Percentiles rank a stretch among this genome's conserved stretches.
These are phyloP conservation scores for Tetradesmus lagerheimii DNA, from an alignment of 139 green algal species.

Conservation along the genomic window DNA sequence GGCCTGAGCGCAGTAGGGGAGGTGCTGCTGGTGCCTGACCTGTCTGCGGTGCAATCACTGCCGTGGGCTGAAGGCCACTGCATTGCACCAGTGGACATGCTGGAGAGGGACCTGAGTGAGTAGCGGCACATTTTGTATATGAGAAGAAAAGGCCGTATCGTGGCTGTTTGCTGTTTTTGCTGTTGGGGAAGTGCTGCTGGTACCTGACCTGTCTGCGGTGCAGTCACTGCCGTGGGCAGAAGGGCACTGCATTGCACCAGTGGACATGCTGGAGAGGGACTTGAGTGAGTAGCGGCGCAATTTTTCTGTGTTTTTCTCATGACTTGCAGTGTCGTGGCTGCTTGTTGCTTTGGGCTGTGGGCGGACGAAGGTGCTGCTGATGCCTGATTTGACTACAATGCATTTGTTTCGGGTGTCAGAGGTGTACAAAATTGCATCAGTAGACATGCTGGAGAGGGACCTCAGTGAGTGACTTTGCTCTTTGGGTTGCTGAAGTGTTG, in stretches of 20 bases:
- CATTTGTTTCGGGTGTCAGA: too few species aligned
- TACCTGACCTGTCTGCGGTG: conserved; percentile 21
- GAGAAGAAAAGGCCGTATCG: too few species aligned
- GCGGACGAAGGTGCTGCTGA: too few species aligned
- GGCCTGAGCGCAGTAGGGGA: conserved; percentile 7
- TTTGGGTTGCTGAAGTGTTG: too few species aligned
- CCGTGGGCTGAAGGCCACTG: background rate
- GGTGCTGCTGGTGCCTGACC: conserved; percentile 32
- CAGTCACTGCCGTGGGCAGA: background rate
- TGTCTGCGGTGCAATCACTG: background rate
- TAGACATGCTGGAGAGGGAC: conserved; percentile 26
- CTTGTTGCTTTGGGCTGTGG: too few species aligned
- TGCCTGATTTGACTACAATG: too few species aligned
- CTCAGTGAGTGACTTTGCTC: background rate
- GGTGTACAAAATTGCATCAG: conserved; percentile 21
- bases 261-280: conserved; percentile 29
- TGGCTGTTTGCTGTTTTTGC: too few species aligned
- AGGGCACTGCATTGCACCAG: conserved; percentile 22
- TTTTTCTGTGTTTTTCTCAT: too few species aligned
- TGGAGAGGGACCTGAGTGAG: conserved; percentile 27
- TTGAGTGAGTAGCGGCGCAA: conserved; percentile 1
- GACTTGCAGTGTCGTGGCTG: too few species aligned
- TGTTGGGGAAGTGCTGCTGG: too few species aligned
- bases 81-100: conserved; percentile 37
- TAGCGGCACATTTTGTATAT: too few species aligned